Base-by-base conservation (phyloP, 306 rosid genomes). In the Luffa acutangula region DNA sequence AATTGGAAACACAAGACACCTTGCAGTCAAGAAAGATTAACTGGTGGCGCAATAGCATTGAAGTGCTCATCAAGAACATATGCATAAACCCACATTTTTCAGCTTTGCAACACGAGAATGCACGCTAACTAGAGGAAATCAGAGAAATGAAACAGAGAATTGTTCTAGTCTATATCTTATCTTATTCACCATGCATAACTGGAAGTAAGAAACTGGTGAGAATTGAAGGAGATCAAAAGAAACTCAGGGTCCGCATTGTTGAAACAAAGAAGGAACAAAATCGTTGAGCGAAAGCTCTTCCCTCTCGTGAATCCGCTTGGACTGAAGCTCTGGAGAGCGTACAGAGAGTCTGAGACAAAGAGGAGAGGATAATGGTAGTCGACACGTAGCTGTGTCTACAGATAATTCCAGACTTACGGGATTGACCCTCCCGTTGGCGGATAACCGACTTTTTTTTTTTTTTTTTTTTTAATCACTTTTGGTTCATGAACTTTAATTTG, bases 61-160 rank as follows among this genome's bases (percentile, higher is more conserved):
- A 87, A 60, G 90, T 83, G 93, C 84, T 89, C 95, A 91, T 91
- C 72, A 87, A 87, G 78, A 80, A 81, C 85, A 81, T 77, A 64
- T 79, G 80, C 59, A 78, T 51, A 51, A 84, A 60, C 82, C 90
- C 76, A 82, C 97, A 91, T 91, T 82, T 83, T 91, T 85, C 83
- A 85, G 85, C 65, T 78, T 60, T 80, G 70, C 80, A 51, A 51
- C 3, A 48, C 62, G 13, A 37, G 6, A 34, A 52, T 51, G 62
- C 63, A 52, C 5, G 46, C 5, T 25, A 74, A 52, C 31, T 7
- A 31, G 77, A 49, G 34, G 42, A 73, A 49, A 73, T 49, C 3
- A 31, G 31, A 74, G 48, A n/a, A 31, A 74, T 49, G 20, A 73
- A 49, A 52, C 9, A 10, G 17, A 33, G 46, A 17, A 74, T 53